phyloP scores from a whole-genome alignment of 495 filamentous ascomycete genomes.

The Talaromyces wortmannii region DNA sequence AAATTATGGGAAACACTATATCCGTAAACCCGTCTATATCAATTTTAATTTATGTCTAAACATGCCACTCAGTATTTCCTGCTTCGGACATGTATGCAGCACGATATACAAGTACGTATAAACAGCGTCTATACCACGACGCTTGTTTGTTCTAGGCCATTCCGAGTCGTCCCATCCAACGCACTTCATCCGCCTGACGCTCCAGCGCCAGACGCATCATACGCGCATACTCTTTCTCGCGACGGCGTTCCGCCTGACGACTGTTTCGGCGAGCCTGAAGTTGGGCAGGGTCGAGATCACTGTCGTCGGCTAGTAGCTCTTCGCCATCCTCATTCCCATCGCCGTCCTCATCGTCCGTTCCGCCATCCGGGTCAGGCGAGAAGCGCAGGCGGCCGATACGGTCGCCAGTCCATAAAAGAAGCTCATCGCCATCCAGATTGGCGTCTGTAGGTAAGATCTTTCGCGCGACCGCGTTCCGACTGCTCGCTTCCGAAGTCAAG shows the following conservation, averaged over 20 bases:
- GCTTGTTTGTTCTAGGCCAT: conserved; percentile 18
- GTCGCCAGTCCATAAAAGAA: conserved; percentile 78
- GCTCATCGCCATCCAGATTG: conserved; percentile 47
- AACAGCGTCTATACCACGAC: neutral
- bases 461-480: conserved; percentile 46
- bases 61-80: no score
- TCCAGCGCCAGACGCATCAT: conserved; percentile 71
- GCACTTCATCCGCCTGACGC: conserved; percentile 74
- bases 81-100: no score
- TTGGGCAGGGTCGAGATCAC: conserved; percentile 20
- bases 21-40: no score
- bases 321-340: conserved; percentile 34
- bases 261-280: conserved; percentile 33
- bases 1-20: no score
- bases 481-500: neutral
- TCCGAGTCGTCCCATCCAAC: conserved; percentile 67
- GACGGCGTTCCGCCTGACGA: conserved; percentile 27
- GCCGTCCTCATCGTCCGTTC: conserved; percentile 40
- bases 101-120: no score
- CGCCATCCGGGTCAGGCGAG: conserved; percentile 39
- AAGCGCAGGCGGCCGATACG: conserved; percentile 66
- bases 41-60: no score
- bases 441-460: conserved; percentile 61
- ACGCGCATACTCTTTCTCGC: conserved; percentile 53
- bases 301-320: neutral